Base-by-base conservation (phyloP, 2,329 filamentous ascomycete genomes). In the Paecilomyces formosus region DNA sequence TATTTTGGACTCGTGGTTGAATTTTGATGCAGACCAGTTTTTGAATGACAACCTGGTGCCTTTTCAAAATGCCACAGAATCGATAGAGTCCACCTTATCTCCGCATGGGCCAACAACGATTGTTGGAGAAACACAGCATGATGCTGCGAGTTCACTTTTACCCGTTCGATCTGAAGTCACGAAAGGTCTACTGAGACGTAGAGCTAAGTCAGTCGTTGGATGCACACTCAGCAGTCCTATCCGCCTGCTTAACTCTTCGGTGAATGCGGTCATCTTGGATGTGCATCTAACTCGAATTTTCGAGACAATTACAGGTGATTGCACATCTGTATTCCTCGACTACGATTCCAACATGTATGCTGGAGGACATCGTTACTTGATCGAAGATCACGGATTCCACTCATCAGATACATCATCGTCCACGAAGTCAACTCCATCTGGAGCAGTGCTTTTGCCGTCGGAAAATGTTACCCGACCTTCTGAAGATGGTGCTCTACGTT, bases 211-310 rank as follows among this genome's bases (percentile, higher is more conserved):
- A 24, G 21, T 61, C 1, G 31, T 61, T 13, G 62, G 64, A 5
- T 56, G 61, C 28, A 61, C 63, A 33, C 56, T 57, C 11, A 57
- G 55, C 24, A 68, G 65, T 11, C 65, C 66, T 1, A 55, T 67
- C n/a, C 39, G 60, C 55, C 50, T 68, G n/a, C 54, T 68, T n/a
- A 68, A 65, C 49, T 65, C 64, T 2, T 63, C 55, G 35, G 53
- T 66, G 51, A 58, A 67, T 30, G 57, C 62, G n/a, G 9, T 4
- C 2, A 45, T 45, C 15, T 6, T 45, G 9, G 39, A 45, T 45
- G 39, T 21, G 15, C n/a, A 9, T 45, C n/a, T 45, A 45, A 45
- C n/a, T n/a, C 15, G 39, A 3, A 45, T 45, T 2, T 45, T 15
- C n/a, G 39, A 45, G 18, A 45, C 39, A 18, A 45, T 45, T 45